Percentiles rank a stretch among this genome's conserved stretches.
phyloP scores from a whole-genome alignment of 352 stramenopile species.

The Phytophthora agathidicida region DNA sequence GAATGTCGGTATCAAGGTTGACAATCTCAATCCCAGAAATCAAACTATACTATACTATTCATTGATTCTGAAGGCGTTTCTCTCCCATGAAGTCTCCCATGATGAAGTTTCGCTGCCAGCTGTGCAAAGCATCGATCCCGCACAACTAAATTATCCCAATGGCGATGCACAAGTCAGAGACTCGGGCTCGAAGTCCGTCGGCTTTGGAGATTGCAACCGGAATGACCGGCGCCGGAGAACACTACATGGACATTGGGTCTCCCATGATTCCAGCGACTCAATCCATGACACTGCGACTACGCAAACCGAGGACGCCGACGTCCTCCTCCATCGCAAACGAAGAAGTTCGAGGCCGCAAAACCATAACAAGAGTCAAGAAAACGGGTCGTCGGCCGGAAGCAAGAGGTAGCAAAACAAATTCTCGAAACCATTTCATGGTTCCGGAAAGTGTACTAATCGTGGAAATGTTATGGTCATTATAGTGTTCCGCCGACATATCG shows the following conservation, averaged over 20 bases:
- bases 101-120: constrained; percentile 11
- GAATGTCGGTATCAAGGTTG: too few relatives aligned
- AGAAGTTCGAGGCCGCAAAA: constrained; percentile 12
- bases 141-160: constrained; percentile 5
- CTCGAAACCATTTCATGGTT: not conserved
- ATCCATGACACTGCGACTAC: constrained; percentile 43
- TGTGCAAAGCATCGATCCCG: constrained; percentile 5
- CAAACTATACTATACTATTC: too few relatives aligned
- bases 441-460: not conserved
- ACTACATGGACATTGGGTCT: constrained; percentile 36
- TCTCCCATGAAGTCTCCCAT: too few relatives aligned
- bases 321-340: constrained; percentile 19
- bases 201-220: constrained; percentile 7
- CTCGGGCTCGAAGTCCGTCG: constrained; percentile 11
- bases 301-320: constrained; percentile 25
- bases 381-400: constrained; percentile 40
- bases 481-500: constrained; percentile 47
- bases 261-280: constrained; percentile 27
- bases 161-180: constrained; percentile 4
- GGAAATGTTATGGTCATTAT: constrained; percentile 1
- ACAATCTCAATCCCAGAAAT: constrained; percentile 3
- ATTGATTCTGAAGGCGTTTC: constrained; percentile 26
- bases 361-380: constrained; percentile 45
- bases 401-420: constrained; percentile 4
- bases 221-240: constrained; percentile 18